A percentile compares a stretch with the other conserved stretches of the same genome.
Conservation (phyloP, 2,329 filamentous ascomycete genomes). For the Fusarium chaquense region DNA sequence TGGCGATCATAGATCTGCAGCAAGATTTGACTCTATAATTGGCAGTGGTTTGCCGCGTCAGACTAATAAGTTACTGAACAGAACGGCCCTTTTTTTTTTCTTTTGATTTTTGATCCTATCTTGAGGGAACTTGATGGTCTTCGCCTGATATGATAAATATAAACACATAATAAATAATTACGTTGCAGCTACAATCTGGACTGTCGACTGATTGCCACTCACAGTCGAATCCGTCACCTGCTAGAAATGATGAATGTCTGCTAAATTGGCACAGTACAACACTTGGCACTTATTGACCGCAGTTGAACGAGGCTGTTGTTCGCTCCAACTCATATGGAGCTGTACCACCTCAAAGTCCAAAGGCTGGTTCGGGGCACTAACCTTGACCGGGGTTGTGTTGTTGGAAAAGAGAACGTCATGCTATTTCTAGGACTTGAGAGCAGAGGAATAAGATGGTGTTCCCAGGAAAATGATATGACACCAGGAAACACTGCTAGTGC, state of each 20-base stretch:
- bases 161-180: neutral
- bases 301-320: constrained; percentile 13
- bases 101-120: constrained; percentile 1
- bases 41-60: constrained; percentile 3
- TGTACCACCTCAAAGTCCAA: neutral
- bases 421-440: constrained; percentile 2
- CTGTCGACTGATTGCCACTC: neutral
- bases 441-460: neutral
- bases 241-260: neutral
- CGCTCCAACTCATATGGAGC: neutral
- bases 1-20: constrained; percentile 32
- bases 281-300: neutral
- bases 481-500: neutral
- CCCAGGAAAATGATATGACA: neutral
- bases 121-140: too few relatives aligned
- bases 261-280: neutral
- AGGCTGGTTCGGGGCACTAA: constrained; percentile 1
- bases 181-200: neutral
- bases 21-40: constrained; percentile 23
- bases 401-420: neutral
- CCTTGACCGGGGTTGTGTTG: neutral
- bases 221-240: neutral
- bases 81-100: neutral
- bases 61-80: neutral
- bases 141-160: neutral